A percentile compares a stretch with the other conserved stretches of the same genome.
Conservation (phyloP, 2,329 filamentous ascomycete species). For the Xylariaceae sp. region DNA sequence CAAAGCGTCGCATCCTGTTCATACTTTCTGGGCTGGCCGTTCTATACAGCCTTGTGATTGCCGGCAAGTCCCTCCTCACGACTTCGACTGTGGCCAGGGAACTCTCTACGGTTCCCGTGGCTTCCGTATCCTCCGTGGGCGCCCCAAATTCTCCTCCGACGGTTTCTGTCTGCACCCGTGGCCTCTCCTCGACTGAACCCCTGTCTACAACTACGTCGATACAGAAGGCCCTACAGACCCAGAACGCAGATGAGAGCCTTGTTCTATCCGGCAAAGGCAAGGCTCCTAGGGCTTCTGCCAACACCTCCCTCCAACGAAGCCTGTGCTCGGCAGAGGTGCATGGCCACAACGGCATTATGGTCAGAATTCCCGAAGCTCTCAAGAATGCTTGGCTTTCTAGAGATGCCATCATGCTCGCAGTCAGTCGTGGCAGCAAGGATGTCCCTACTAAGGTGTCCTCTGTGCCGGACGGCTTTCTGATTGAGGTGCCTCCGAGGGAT, state of each 20-base stretch:
- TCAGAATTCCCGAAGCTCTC: slow-evolving; percentile 43
- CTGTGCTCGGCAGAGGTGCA: slow-evolving; percentile 39
- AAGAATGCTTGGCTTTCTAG: slow-evolving; percentile 49
- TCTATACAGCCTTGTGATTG: slow-evolving; percentile 13
- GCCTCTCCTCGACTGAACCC: neutral
- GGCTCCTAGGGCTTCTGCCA: slow-evolving; percentile 15
- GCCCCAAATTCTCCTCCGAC: slow-evolving; percentile 4
- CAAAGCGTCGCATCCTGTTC: slow-evolving; percentile 8
- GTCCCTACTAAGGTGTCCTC: slow-evolving; percentile 42
- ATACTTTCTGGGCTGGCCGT: slow-evolving; percentile 13
- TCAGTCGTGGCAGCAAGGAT: slow-evolving; percentile 38
- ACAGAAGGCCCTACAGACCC: slow-evolving; percentile 25
- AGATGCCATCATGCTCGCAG: slow-evolving; percentile 48
- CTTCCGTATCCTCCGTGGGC: slow-evolving; percentile 18
- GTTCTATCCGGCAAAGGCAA: slow-evolving; percentile 34
- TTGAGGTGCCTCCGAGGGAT: slow-evolving; percentile 45
- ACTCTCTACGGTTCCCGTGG: slow-evolving; percentile 25
- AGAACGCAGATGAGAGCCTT: slow-evolving; percentile 7
- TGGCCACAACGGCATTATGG: slow-evolving; percentile 43
- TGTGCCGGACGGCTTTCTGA: slow-evolving; percentile 42
- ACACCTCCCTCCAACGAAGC: slow-evolving; percentile 22
- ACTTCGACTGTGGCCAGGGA: slow-evolving; percentile 12
- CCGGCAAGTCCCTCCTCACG: slow-evolving; percentile 13
- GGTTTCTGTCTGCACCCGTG: neutral
- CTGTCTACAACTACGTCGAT: slow-evolving; percentile 21